Evolutionary conservation across 192 early-diverging fungal species (phyloP).

Genomic region (Geosiphon pyriformis): DNA sequence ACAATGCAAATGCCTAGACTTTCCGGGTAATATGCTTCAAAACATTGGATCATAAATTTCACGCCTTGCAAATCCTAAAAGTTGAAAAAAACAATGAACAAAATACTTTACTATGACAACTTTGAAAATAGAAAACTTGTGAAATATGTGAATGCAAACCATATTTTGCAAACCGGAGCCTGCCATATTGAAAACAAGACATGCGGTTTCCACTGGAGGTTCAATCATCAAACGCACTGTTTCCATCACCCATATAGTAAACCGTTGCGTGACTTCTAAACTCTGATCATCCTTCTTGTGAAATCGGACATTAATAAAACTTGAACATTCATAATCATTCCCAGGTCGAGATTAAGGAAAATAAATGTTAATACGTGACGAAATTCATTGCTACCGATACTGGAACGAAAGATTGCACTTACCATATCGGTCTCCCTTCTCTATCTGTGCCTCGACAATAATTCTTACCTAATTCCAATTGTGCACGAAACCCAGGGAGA

Average conservation of each 20-base stretch:
- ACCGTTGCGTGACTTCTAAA: constrained; percentile 57
- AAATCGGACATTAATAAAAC: constrained; percentile 44
- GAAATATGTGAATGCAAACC: no score
- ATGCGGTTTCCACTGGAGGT: constrained; percentile 60
- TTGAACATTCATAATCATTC: constrained; percentile 15
- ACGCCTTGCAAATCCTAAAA: constrained; percentile 43
- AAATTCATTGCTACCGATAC: no score
- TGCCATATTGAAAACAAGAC: constrained; percentile 41
- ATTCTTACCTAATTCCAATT: constrained; percentile 46
- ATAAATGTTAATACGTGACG: neutral
- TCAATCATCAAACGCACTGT: constrained; percentile 57
- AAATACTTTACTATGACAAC: constrained; percentile 1
- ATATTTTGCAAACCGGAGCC: constrained; percentile 39
- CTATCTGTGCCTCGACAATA: constrained; percentile 47
- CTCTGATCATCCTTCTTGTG: constrained; percentile 57
- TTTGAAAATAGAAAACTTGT: neutral
- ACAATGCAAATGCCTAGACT: constrained; percentile 75
- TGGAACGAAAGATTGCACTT: constrained; percentile 29
- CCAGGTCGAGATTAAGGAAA: neutral
- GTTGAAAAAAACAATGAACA: neutral
- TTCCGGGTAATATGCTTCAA: constrained; percentile 91
- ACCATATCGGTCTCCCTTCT: constrained; percentile 45
- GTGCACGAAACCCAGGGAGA: constrained; percentile 25
- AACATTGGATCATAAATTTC: constrained; percentile 69
- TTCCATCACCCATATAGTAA: constrained; percentile 71